Conservation (phyloP, 2,329 filamentous ascomycete genomes). For the Erysiphe pulchra region DNA sequence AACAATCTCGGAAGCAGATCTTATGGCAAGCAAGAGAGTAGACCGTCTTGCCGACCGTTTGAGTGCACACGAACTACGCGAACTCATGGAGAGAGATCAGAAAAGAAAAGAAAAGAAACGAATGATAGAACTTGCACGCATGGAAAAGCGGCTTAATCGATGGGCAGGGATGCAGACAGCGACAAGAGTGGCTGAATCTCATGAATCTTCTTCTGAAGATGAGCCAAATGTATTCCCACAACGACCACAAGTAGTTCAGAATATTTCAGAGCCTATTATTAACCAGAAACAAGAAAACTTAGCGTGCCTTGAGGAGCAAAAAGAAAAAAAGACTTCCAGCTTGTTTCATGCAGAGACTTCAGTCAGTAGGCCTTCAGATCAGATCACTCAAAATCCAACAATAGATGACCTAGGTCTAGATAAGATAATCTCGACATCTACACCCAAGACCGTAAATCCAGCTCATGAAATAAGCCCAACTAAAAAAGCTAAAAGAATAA, state of each 20-base stretch:
- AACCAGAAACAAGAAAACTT: not conserved
- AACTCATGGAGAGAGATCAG: conserved; percentile 74
- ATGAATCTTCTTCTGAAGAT: not conserved
- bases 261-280: not conserved
- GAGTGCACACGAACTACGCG: conserved; percentile 58
- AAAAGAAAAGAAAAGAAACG: conserved; percentile 54
- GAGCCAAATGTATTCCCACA: not conserved
- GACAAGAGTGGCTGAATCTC: not conserved
- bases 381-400: no score
- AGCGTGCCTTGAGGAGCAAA: not conserved
- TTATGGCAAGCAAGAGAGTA: conserved; percentile 35
- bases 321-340: not conserved
- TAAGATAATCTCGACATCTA: not conserved
- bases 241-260: not conserved
- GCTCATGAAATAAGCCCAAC: not conserved
- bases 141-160: conserved; percentile 31
- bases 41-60: conserved; percentile 61
- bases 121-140: conserved; percentile 37
- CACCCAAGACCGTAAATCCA: not conserved
- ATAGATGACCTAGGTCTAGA: no score
- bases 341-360: not conserved
- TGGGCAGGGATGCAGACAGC: not conserved
- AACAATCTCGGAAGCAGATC: conserved; percentile 27
- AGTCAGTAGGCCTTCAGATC: not conserved
- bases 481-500: not conserved